Conservation (phyloP, 2,329 filamentous ascomycete genomes). For the Chaetothyriales sp. region DNA sequence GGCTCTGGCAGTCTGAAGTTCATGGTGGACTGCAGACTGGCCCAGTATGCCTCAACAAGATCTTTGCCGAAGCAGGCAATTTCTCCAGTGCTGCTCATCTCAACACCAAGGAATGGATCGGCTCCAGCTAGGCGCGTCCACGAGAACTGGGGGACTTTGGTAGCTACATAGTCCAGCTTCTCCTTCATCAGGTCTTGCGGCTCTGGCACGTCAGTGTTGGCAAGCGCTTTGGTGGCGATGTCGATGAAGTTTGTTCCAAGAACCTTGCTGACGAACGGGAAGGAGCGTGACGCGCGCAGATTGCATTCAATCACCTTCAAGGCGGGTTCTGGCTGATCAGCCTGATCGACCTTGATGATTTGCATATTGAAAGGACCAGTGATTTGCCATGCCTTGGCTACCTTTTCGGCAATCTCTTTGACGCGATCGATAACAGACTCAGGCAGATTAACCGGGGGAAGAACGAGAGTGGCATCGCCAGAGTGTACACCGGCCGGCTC, state of each 20-base stretch:
- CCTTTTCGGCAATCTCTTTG: conserved; percentile 91
- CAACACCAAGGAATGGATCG: conserved; percentile 92
- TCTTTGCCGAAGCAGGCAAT: conserved; percentile 98
- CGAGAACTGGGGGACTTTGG: conserved; percentile 97
- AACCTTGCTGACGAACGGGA: conserved; percentile 96
- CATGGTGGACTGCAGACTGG: conserved; percentile 90
- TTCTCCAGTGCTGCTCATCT: conserved; percentile 94
- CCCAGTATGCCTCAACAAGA: conserved; percentile 93
- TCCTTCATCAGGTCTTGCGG: conserved; percentile 75
- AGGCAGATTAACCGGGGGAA: conserved; percentile 72
- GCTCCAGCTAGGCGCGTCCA: conserved; percentile 97
- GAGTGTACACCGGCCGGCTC: conserved; percentile 97
- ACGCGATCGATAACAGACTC: conserved; percentile 64
- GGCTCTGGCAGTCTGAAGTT: conserved; percentile 96
- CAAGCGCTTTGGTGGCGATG: conserved; percentile 79
- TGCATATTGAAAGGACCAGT: conserved; percentile 99
- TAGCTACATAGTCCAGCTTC: conserved; percentile 83
- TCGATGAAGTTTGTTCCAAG: conserved; percentile 95
- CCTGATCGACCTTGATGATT: conserved; percentile 71
- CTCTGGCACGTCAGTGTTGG: conserved; percentile 69
- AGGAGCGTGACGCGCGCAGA: conserved; percentile 88
- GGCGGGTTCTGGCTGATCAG: conserved; percentile 53
- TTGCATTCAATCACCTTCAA: conserved; percentile 99
- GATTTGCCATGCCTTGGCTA: conserved; percentile 92
- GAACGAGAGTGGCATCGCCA: conserved; percentile 84